Evolutionary conservation across 164 flowering plant genomes (phyloP), one percentile per base, ranked within the genome.

Genomic region (Cinnamomum chago): DNA sequence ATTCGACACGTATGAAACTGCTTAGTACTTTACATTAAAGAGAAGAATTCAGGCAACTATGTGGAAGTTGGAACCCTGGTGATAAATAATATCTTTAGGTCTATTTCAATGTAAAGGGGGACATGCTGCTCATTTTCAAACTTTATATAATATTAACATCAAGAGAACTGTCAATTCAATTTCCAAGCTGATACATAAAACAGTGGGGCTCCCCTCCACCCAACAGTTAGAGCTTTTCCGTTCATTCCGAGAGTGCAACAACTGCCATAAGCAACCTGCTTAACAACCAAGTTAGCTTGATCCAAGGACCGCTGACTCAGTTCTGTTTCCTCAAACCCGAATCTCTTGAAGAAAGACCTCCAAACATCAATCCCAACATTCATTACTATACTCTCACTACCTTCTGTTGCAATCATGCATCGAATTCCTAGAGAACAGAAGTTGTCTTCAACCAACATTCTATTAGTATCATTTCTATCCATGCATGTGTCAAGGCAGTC

Each of bases 201-300:
- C n/a, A 83, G 5, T 5, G 89, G 85, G 6, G 86, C 84, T 30
- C 89, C 90, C 70, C 84, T 88, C 93, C 93, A 88, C 40, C 90
- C 84, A 71, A 83, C 22, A 50, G 77, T 30, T 18, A 88, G 52
- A 77, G 79, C 58, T 72, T 86, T 82, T 0, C 81, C 84, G 70
- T 85, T 76, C 83, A 75, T 77, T 6, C 81, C 82, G 4, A 90
- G 62, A 6, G 89, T 82, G 76, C 83, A 86, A 71, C 75, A 82
- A 55, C 71, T 76, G 65, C 79, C 82, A 66, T 75, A 77, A 28
- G 65, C 5, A 69, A 84, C 83, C 10, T 79, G 73, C 33, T 84
- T 64, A 18, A 71, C 67, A 28, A 87, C 58, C 70, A 85, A 69
- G 14, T 68, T 70, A 10, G 87, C 88, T 74, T 86, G 89, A 77